phyloP scores from a whole-genome alignment of 805 yeast genomes.

The Ascoidea rubescens region DNA sequence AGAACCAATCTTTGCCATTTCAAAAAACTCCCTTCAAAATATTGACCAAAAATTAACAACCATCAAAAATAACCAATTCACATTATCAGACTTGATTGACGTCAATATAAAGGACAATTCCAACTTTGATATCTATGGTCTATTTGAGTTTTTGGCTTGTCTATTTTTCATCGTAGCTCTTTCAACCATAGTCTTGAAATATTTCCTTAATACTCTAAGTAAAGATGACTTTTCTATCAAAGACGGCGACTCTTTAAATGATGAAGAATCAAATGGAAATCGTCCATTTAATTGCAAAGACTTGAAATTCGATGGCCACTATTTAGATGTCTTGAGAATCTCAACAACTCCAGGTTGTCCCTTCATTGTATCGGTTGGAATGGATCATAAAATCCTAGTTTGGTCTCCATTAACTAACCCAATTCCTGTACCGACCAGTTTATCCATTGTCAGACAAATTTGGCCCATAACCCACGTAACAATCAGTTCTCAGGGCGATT shows the following conservation, averaged over 20 bases:
- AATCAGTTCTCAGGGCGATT: slow-evolving; percentile 44
- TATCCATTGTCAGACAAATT: slow-evolving; percentile 27
- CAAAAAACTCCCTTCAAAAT: background rate
- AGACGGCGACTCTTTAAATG: slow-evolving; percentile 7
- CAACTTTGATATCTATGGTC: slow-evolving; percentile 34
- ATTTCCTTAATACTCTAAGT: slow-evolving; percentile 16
- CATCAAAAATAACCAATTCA: background rate
- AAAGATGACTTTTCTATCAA: slow-evolving; percentile 4
- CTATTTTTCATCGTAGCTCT: slow-evolving; percentile 37
- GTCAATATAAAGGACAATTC: slow-evolving; percentile 19
- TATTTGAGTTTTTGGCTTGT: slow-evolving; percentile 41
- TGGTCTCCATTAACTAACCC: slow-evolving; percentile 58
- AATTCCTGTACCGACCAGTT: slow-evolving; percentile 29
- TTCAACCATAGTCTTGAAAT: slow-evolving; percentile 29
- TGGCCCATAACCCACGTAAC: slow-evolving; percentile 52
- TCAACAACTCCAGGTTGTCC: slow-evolving; percentile 45
- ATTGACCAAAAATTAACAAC: background rate
- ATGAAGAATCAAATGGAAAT: background rate
- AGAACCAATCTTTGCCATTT: slow-evolving; percentile 16
- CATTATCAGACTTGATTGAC: slow-evolving; percentile 7
- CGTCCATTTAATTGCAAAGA: slow-evolving; percentile 22
- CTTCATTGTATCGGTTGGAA: slow-evolving; percentile 54
- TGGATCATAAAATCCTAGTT: slow-evolving; percentile 56
- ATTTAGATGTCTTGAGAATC: slow-evolving; percentile 47
- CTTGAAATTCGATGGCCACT: slow-evolving; percentile 34